Evolutionary conservation across 2,329 filamentous ascomycete genomes (phyloP), one percentile per base, ranked within the genome.

Genomic region (Fusarium dlaminii): DNA sequence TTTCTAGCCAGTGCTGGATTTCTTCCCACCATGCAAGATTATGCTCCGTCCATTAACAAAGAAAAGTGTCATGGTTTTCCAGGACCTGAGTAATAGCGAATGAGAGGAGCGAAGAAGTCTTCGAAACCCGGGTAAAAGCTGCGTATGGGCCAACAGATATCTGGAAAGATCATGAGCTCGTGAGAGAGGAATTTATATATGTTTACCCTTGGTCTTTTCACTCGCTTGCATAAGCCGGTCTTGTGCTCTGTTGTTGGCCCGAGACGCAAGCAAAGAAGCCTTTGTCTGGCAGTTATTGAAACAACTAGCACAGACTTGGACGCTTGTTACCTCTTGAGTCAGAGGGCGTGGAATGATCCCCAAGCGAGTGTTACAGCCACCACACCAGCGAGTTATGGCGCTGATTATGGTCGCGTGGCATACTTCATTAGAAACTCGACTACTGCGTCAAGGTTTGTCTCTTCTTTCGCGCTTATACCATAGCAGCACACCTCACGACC

Each of bases 401-500:
- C 52, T 45, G 48, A 55, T 77, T 64, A 79, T 72, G 77, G 95
- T 84, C 92, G 92, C 81, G 88, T 94, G 73, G 95, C 92, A 82
- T 94, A 93, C 77, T 95, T 96, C 83, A 99, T 96, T 82, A 99
- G 87, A 94, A 96, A 99, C 82, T 98, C 94, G 79, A 99, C 87
- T 59, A 99, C 96, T 12, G 96, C 96, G 81, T 99, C 96, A 75
- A 99, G 90, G 84, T 99, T 99, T 66, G 96, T 99, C 85, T 99
- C 96, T 82, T 98, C 96, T 84, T 98, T 98, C 70, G 96, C 96
- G 82, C 95, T 98, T 85, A 99, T 98, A 71, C 96, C 96, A 83
- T 99, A 99, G 85, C 96, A 98, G 85, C 94, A 98, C 77, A 99
- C 96, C 83, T 99, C 96, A 63, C 96, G 94, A 79, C 94, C 92